Conservation (phyloP, 1,139 yeast genomes). For the Blastobotrys apis region DNA sequence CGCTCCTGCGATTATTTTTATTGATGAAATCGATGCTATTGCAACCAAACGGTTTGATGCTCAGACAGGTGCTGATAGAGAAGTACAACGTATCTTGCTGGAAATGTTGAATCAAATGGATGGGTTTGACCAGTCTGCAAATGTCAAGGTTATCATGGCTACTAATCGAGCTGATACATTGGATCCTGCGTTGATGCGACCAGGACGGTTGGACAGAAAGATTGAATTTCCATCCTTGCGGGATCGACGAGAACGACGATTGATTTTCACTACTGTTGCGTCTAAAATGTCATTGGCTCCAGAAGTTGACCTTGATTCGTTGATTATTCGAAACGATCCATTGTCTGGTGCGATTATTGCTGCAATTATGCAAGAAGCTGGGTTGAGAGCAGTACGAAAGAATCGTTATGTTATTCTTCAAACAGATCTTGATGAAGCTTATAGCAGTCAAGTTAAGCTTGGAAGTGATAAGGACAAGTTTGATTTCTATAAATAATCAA, state of each 20-base stretch:
- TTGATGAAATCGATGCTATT: slow-evolving; percentile 98
- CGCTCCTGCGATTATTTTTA: slow-evolving; percentile 92
- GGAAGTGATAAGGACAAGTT: slow-evolving; percentile 95
- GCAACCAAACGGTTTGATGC: slow-evolving; percentile 99
- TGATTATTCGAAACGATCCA: slow-evolving; percentile 94
- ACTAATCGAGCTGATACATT: slow-evolving; percentile 97
- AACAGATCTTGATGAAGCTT: slow-evolving; percentile 95
- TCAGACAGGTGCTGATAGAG: slow-evolving; percentile 99
- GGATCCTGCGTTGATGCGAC: slow-evolving; percentile 96
- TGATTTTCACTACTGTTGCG: slow-evolving; percentile 95
- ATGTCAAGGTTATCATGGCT: slow-evolving; percentile 98
- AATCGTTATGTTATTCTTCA: slow-evolving; percentile 95
- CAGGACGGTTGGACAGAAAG: slow-evolving; percentile 97
- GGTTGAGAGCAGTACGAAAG: slow-evolving; percentile 95
- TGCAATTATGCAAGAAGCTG: slow-evolving; percentile 99
- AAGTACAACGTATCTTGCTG: slow-evolving; percentile 94
- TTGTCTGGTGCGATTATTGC: slow-evolving; percentile 97
- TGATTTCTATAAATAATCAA: slow-evolving; percentile 79
- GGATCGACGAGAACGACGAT: slow-evolving; percentile 95
- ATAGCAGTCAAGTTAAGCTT: slow-evolving; percentile 91
- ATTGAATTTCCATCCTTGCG: slow-evolving; percentile 94
- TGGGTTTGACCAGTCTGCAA: slow-evolving; percentile 94
- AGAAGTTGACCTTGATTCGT: slow-evolving; percentile 91
- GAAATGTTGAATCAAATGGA: slow-evolving; percentile 98
- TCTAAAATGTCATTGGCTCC: slow-evolving; percentile 97